A percentile compares a stretch with the other conserved stretches of the same genome.
Conservation (phyloP, 2,329 filamentous ascomycete genomes). For the Metarhizium rileyi region DNA sequence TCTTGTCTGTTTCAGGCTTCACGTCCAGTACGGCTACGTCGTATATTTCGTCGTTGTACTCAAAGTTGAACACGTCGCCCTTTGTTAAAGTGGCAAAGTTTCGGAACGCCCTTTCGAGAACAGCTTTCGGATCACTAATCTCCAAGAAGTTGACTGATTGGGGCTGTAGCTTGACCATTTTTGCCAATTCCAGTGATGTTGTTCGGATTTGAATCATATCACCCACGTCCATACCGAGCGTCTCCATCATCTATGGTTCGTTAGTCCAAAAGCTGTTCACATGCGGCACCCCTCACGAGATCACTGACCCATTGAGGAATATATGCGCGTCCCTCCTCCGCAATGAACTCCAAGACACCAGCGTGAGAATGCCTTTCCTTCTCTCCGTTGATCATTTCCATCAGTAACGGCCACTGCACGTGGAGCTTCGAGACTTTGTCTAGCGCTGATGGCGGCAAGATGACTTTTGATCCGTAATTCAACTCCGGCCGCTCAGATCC, state of each 20-base stretch:
- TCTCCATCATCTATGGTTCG: constrained; percentile 74
- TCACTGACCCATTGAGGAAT: constrained; percentile 78
- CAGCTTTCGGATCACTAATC: constrained; percentile 93
- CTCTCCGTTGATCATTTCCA: constrained; percentile 87
- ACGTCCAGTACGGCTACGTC: constrained; percentile 90
- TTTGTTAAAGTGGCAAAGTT: constrained; percentile 92
- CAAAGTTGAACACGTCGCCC: constrained; percentile 90
- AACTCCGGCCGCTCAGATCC: constrained; percentile 80
- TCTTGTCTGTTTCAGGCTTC: constrained; percentile 73
- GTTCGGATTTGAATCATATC: constrained; percentile 94
- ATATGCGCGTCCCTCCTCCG: constrained; percentile 93
- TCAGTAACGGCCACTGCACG: constrained; percentile 94
- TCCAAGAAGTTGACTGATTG: constrained; percentile 91
- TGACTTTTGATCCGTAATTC: constrained; percentile 96
- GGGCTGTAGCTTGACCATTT: constrained; percentile 91
- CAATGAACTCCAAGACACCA: constrained; percentile 93
- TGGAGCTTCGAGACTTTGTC: constrained; percentile 95
- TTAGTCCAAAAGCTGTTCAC: constrained; percentile 9
- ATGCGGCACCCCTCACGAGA: background rate
- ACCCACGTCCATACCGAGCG: constrained; percentile 77
- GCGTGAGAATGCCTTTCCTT: constrained; percentile 76
- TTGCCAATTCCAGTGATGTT: constrained; percentile 81
- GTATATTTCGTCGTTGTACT: constrained; percentile 91
- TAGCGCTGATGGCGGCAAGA: constrained; percentile 89
- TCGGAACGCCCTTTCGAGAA: constrained; percentile 91